Conservation (phyloP, 2,329 filamentous ascomycete genomes). For the Aureobasidium sp. region DNA sequence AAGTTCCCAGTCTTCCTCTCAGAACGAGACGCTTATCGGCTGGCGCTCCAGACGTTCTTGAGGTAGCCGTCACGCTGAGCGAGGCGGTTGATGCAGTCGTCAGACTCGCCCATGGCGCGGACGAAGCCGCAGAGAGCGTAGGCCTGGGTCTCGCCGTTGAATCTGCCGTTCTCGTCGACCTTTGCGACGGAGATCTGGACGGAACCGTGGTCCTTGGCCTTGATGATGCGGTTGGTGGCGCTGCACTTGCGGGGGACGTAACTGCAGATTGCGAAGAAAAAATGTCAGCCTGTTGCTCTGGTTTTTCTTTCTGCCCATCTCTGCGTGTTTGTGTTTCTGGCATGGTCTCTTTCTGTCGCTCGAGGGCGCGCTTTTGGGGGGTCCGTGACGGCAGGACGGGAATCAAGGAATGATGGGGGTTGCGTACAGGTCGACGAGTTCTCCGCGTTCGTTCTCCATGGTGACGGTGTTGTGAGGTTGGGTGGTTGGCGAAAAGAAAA, state of each 20-base stretch:
- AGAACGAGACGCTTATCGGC: constrained; percentile 35
- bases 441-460: constrained; percentile 99
- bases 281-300: not conserved
- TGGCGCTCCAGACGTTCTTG: constrained; percentile 91
- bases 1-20: not conserved
- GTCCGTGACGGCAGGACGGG: constrained; percentile 1
- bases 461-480: constrained; percentile 36
- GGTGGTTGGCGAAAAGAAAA: constrained; percentile 18
- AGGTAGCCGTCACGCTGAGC: constrained; percentile 92
- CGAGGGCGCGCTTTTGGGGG: not conserved
- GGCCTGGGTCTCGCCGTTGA: constrained; percentile 93
- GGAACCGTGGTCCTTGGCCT: constrained; percentile 98
- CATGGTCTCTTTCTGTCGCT: not conserved
- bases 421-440: constrained; percentile 96
- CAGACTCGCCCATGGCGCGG: constrained; percentile 93
- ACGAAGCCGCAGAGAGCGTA: constrained; percentile 98
- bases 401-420: not conserved
- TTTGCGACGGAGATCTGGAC: constrained; percentile 97
- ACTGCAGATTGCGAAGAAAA: constrained; percentile 38
- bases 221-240: constrained; percentile 99
- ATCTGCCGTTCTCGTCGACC: constrained; percentile 97
- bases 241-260: constrained; percentile 99
- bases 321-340: not conserved
- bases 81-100: constrained; percentile 92
- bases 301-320: not conserved